Conservation (phyloP, 2,329 filamentous ascomycete genomes). For the Chaetomium sp. region DNA sequence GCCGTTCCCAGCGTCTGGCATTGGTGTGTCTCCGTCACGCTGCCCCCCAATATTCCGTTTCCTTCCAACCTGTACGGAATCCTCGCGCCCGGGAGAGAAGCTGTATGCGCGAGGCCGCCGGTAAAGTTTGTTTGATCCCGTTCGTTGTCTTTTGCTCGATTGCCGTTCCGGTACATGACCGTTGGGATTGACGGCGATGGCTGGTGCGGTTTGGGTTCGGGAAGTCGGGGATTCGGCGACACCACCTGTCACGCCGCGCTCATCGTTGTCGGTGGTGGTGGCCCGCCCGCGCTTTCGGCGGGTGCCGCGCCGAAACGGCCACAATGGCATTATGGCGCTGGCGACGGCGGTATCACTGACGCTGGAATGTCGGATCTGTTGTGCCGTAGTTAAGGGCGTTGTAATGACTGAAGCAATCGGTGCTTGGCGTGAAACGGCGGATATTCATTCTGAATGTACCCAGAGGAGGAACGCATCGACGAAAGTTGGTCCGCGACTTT, state of each 20-base stretch:
- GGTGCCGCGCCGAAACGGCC: conserved; percentile 73
- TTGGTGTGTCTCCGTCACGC: conserved; percentile 28
- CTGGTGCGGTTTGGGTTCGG: conserved; percentile 32
- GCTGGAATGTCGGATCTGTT: not conserved
- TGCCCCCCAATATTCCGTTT: conserved; percentile 22
- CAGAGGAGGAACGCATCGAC: conserved; percentile 10
- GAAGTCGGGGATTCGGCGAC: conserved; percentile 25
- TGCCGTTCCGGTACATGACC: conserved; percentile 20
- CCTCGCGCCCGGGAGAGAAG: conserved; percentile 55
- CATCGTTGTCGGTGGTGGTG: conserved; percentile 48
- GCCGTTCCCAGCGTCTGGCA: conserved; percentile 3
- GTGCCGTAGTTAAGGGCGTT: not conserved
- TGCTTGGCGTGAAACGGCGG: conserved; percentile 11
- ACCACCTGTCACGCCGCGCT: conserved; percentile 21
- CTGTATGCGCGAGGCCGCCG: conserved; percentile 49
- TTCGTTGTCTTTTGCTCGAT: conserved; percentile 36
- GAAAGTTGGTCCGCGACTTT: conserved; percentile 12
- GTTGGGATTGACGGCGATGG: conserved; percentile 15
- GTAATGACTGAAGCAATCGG: conserved; percentile 4
- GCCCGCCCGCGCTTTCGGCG: conserved; percentile 55
- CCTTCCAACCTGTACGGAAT: conserved; percentile 41
- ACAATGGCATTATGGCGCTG: conserved; percentile 58
- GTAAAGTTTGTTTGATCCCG: conserved; percentile 43
- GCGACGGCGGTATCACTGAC: not conserved
- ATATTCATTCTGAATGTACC: conserved; percentile 21